Evolutionary conservation across 805 yeast genomes (phyloP), one percentile per base, ranked within the genome.

Genomic region (Lipomyces starkeyi): DNA sequence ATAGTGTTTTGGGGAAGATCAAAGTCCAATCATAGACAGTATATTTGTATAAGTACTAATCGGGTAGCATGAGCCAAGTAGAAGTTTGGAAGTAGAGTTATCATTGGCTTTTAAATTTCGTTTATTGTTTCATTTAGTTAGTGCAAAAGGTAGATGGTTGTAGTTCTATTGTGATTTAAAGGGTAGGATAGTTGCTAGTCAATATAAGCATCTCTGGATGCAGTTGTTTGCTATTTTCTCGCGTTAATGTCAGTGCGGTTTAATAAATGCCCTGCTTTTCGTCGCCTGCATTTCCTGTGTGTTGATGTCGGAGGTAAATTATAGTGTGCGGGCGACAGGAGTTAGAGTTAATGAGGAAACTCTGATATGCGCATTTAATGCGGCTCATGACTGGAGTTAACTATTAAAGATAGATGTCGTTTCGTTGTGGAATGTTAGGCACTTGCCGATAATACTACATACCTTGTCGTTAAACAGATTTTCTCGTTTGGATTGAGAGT

Each of bases 1-100:
- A 55, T 58, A 58, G 71, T 20, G 72, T 70, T 25, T 56, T 70
- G 61, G 71, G 59, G 8, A 69, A 62, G 58, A 22, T 43, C 49
- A 43, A n/a, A 43, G 20, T 43, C 20, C 49, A 17, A 1, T 7
- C 49, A 43, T 43, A 43, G 49, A 43, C 9, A 43, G 49, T 43
- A 43, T n/a, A 43, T 43, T 43, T 43, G 49, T 17, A 43, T n/a
- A 37, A 37, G 43, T 37, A 43, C 49, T 43, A n/a, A n/a, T 43
- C 22, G 49, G 49, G 22, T 3, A 17, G 49, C 49, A 43, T 43
- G 49, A 43, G 49, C 22, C 49, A 43, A 43, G 49, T 43, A 43
- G 49, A 43, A 43, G 49, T 17, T 43, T 43, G 49, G 22, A 43
- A 43, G 20, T 43, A 43, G 22, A 43, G 49, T 2, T 43, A 17